These are phyloP conservation scores for Galerina sulciceps DNA, from an alignment of 768 basidiomycete species.

Conservation along the genomic window DNA sequence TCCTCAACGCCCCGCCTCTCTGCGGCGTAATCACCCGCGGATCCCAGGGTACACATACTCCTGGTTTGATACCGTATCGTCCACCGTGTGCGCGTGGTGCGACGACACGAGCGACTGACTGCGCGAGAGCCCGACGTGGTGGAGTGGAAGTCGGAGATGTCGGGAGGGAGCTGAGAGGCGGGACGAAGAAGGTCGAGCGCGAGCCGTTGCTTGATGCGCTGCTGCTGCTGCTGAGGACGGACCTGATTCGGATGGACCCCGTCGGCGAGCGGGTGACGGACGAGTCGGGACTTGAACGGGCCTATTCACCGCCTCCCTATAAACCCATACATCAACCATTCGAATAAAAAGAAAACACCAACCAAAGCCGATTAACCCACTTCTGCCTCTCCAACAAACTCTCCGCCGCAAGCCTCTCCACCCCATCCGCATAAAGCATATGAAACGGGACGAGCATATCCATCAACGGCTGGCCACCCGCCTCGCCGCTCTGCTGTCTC, in stretches of 20 bases:
- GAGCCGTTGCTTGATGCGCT: constrained; percentile 58
- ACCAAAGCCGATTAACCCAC: constrained; percentile 94
- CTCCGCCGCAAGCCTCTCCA: constrained; percentile 88
- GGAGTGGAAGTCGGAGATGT: constrained; percentile 64
- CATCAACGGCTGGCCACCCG: constrained; percentile 55
- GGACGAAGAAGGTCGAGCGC: constrained; percentile 77
- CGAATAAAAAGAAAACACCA: constrained; percentile 28
- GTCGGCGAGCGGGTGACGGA: constrained; percentile 55
- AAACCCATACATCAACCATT: constrained; percentile 1
- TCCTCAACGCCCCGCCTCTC: constrained; percentile 34
- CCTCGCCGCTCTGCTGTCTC: constrained; percentile 54
- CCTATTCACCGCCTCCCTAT: constrained; percentile 80
- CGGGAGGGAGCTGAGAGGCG: constrained; percentile 74
- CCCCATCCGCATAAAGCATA: constrained; percentile 86
- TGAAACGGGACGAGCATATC: constrained; percentile 90
- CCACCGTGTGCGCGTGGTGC: constrained; percentile 68
- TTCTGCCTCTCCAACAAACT: constrained; percentile 83
- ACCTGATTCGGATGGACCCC: constrained; percentile 67
- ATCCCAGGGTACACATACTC: constrained; percentile 77
- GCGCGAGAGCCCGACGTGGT: constrained; percentile 33
- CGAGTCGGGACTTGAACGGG: constrained; percentile 49
- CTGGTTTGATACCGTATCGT: constrained; percentile 72
- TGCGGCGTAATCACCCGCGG: constrained; percentile 74
- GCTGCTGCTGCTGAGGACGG: constrained; percentile 50
- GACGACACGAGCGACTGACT: constrained; percentile 51